phyloP scores from a whole-genome alignment of 2,329 filamentous ascomycete genomes.

The Penicillium nordicum region DNA sequence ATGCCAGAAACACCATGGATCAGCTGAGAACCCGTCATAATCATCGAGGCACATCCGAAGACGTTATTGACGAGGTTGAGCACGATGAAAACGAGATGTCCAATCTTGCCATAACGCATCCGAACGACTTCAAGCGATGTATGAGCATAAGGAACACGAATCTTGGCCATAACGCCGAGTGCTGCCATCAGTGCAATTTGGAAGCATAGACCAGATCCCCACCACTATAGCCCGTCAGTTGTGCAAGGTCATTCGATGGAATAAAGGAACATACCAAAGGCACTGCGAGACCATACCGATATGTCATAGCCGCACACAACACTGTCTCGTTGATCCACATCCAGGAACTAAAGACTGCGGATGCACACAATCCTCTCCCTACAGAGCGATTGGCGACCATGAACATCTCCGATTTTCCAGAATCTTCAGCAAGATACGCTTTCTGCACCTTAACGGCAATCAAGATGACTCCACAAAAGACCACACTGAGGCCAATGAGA shows the following conservation, averaged over 20 bases:
- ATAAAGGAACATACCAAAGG: slow-evolving; percentile 26
- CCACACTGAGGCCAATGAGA: slow-evolving; percentile 48
- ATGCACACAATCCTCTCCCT: slow-evolving; percentile 37
- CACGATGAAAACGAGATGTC: slow-evolving; percentile 42
- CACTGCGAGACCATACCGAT: slow-evolving; percentile 35
- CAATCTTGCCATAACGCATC: slow-evolving; percentile 46
- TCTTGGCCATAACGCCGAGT: slow-evolving; percentile 49
- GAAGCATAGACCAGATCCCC: slow-evolving; percentile 43
- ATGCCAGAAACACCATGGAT: slow-evolving; percentile 49
- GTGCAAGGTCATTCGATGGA: neutral
- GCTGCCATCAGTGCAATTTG: slow-evolving; percentile 52
- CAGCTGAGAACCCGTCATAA: slow-evolving; percentile 45
- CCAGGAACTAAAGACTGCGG: slow-evolving; percentile 40
- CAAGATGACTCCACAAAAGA: slow-evolving; percentile 49
- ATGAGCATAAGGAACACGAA: slow-evolving; percentile 51
- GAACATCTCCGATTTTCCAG: slow-evolving; percentile 43
- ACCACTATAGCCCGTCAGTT: slow-evolving; percentile 28
- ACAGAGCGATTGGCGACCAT: slow-evolving; percentile 41
- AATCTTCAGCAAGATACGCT: slow-evolving; percentile 30
- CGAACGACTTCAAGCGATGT: slow-evolving; percentile 51
- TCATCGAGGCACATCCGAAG: slow-evolving; percentile 47
- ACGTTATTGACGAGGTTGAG: slow-evolving; percentile 45
- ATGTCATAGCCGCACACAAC: slow-evolving; percentile 33
- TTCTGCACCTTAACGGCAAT: slow-evolving; percentile 47
- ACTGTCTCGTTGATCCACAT: slow-evolving; percentile 42